Evolutionary conservation across 163 green algal species (phyloP).

Genomic region (Chlorella variabilis): DNA sequence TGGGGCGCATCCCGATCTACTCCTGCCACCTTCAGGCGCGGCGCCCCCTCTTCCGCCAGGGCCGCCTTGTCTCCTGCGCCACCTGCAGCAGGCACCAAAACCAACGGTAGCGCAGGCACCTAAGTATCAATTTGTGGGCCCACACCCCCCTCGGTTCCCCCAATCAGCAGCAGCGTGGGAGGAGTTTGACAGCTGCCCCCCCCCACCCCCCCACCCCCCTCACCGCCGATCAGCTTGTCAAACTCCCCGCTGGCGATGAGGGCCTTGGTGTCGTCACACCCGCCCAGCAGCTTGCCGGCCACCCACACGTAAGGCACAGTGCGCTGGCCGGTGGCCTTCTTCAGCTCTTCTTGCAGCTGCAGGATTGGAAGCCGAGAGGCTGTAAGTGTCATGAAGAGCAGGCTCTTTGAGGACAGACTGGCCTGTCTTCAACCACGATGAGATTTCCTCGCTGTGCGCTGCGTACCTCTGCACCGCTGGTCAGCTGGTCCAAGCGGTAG

Average conservation of each 20-base stretch:
- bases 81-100: not conserved
- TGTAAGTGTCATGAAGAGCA: not conserved
- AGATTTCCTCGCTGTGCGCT: not conserved
- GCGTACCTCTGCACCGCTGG: not conserved
- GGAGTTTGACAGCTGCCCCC: too few relatives aligned
- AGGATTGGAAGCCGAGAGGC: not conserved
- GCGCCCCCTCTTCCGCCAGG: not conserved
- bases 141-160: too few relatives aligned
- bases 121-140: too few relatives aligned
- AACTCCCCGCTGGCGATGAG: constrained; percentile 50
- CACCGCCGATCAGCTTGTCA: constrained; percentile 35
- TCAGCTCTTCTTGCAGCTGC: constrained; percentile 52
- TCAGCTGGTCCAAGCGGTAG: constrained; percentile 45
- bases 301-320: constrained; percentile 50
- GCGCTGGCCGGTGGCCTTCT: constrained; percentile 48
- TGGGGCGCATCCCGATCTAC: constrained; percentile 34
- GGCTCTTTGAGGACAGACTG: not conserved
- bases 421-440: not conserved
- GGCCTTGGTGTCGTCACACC: constrained; percentile 58
- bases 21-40: not conserved
- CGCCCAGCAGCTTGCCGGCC: constrained; percentile 50
- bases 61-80: not conserved
- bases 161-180: too few relatives aligned
- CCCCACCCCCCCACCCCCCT: too few relatives aligned
- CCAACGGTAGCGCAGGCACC: too few relatives aligned